These are phyloP conservation scores for Colletotrichum lini DNA, from an alignment of 2,329 filamentous ascomycete species.

Conservation along the genomic window DNA sequence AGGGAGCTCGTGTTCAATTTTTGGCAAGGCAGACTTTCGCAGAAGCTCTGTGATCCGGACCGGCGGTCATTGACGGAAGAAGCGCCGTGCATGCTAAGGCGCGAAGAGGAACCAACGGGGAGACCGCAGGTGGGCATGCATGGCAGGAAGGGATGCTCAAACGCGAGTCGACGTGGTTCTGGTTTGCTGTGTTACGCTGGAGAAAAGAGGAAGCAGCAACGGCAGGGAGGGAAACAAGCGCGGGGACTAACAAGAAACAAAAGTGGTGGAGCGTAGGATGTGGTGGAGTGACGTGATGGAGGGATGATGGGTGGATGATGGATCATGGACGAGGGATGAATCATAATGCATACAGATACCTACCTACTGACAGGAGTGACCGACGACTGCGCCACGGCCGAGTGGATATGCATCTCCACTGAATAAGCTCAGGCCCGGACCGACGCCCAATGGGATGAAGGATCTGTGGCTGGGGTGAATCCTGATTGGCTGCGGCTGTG, in stretches of 20 bases:
- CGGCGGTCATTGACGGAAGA: neutral
- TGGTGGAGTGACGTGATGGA: neutral
- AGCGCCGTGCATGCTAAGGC: conserved; percentile 1
- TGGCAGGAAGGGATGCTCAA: neutral
- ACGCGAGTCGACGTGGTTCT: conserved; percentile 8
- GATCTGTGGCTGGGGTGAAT: neutral
- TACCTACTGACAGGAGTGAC: neutral
- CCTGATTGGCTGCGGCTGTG: conserved; percentile 21
- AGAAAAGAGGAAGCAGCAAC: neutral
- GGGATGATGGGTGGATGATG: neutral
- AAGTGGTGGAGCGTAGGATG: neutral
- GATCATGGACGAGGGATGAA: neutral
- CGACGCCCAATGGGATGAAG: conserved; percentile 4
- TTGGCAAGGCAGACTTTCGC: conserved; percentile 36
- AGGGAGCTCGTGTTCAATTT: conserved; percentile 15
- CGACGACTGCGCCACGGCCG: conserved; percentile 25
- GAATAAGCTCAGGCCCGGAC: conserved; percentile 17
- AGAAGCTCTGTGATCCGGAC: conserved; percentile 3
- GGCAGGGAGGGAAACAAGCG: neutral
- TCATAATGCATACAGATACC: neutral
- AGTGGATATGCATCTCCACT: neutral
- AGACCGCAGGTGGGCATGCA: conserved; percentile 14
- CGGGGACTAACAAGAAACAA: neutral
- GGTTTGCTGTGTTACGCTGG: conserved; percentile 37
- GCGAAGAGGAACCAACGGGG: conserved; percentile 3